These are phyloP conservation scores for Gynochthodes officinalis DNA, from an alignment of 257 asterid genomes.

Conservation along the genomic window DNA sequence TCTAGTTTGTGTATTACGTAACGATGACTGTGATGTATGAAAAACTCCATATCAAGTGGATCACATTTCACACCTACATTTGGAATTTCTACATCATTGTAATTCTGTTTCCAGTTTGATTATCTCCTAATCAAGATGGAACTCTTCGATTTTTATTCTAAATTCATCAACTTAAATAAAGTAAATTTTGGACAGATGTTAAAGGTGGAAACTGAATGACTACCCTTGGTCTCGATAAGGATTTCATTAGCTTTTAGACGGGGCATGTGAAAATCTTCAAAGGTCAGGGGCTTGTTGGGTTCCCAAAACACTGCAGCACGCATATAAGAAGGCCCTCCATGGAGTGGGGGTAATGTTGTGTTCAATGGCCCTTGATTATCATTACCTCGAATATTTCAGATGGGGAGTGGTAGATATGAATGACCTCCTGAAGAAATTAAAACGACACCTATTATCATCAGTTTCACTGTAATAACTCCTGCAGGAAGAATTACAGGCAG, in stretches of 20 bases:
- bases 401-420: background rate
- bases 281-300: conserved; percentile 62
- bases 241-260: conserved; percentile 83
- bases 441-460: conserved; percentile 5
- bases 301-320: too few species aligned
- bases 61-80: background rate
- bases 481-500: background rate
- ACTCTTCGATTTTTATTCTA: background rate
- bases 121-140: background rate
- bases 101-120: background rate
- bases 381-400: too few species aligned
- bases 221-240: conserved; percentile 89
- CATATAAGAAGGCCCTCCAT: conserved; percentile 70
- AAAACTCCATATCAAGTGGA: background rate
- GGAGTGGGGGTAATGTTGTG: conserved; percentile 55
- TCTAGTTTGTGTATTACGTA: background rate
- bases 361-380: conserved; percentile 24
- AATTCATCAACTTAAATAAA: background rate
- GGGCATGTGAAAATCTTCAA: conserved; percentile 86
- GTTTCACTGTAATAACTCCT: conserved; percentile 11
- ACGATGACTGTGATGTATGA: background rate
- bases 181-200: background rate
- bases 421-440: conserved; percentile 8
- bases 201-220: background rate
- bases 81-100: background rate